Conservation (phyloP, 2,329 filamentous ascomycete genomes). For the Colletotrichum sidae region DNA sequence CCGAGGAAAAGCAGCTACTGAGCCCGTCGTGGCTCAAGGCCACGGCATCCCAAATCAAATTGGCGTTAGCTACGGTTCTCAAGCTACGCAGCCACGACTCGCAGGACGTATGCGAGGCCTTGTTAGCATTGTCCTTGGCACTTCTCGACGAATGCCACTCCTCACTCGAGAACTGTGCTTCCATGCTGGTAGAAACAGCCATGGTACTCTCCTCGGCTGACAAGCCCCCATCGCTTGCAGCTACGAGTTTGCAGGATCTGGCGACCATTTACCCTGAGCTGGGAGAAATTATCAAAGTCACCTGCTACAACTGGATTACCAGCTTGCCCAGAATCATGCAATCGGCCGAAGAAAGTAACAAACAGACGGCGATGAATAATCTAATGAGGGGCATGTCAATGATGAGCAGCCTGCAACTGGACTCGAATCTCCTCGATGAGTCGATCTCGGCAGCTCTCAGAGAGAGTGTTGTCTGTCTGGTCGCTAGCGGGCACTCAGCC, state of each 20-base stretch:
- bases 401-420: conserved; percentile 71
- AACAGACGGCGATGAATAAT: conserved; percentile 78
- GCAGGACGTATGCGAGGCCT: conserved; percentile 72
- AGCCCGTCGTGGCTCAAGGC: conserved; percentile 79
- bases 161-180: conserved; percentile 75
- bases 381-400: conserved; percentile 80
- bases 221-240: conserved; percentile 49
- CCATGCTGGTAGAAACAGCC: conserved; percentile 84
- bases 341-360: conserved; percentile 82
- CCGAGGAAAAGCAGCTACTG: conserved; percentile 53
- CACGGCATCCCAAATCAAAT: conserved; percentile 83
- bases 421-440: conserved; percentile 75
- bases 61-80: conserved; percentile 82
- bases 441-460: conserved; percentile 76
- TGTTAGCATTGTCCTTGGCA: conserved; percentile 78
- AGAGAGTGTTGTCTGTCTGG: conserved; percentile 73
- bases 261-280: conserved; percentile 72
- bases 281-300: conserved; percentile 73
- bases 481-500: conserved; percentile 47
- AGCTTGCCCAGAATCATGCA: conserved; percentile 87
- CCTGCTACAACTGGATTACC: conserved; percentile 83
- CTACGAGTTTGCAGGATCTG: conserved; percentile 70
- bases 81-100: conserved; percentile 80
- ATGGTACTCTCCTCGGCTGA: conserved; percentile 73
- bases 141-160: conserved; percentile 83